Evolutionary conservation across 129 eudicot species (phyloP), one percentile per base, ranked within the genome.

Genomic region (Apium graveolens): DNA sequence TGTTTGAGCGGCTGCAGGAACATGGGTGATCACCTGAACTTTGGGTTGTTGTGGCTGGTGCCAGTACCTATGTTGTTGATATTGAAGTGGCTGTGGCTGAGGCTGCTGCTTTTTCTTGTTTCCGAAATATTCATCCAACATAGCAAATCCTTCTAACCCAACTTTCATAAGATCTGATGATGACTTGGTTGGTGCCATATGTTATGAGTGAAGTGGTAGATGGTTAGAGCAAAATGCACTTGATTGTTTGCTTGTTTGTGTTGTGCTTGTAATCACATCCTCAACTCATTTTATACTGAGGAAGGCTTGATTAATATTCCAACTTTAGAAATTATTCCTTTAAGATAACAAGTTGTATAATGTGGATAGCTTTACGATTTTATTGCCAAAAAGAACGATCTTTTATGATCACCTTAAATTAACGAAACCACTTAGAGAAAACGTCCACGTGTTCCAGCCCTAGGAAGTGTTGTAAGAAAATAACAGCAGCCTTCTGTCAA

Each of bases 71-170:
- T 70, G 24, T 42, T 41, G 76, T n/a, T 5, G 4, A 41, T 39
- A 39, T 2, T 41, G 20, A 39, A 32, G 24, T 41, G 76, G 79
- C 70, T 77, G 75, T 18, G 34, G 70, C 70, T 21, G 65, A 10
- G 68, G 72, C 39, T 66, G 72, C 39, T 66, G 72, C 16, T 66
- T 66, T 66, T 66, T 66, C 72, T 66, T 66, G 72, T 66, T 37
- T 31, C 41, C 41, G 4, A 66, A 12, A 66, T 32, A 66, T 66
- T 66, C 72, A 29, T 66, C 72, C 39, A 66, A 31, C 72, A 66
- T 66, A 66, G 72, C 24, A 31, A 66, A 66, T 27, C 72, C 72
- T 66, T 66, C 72, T 31, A 66, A 31, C 4, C 41, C 72, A 66
- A 66, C 11, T 16, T 66, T 66, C 72, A 66, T 13, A 13, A 66